Percentiles rank a stretch among this genome's conserved stretches.
These are phyloP conservation scores for Flaveria floridana DNA, from an alignment of 140 eudicot species.

Conservation along the genomic window DNA sequence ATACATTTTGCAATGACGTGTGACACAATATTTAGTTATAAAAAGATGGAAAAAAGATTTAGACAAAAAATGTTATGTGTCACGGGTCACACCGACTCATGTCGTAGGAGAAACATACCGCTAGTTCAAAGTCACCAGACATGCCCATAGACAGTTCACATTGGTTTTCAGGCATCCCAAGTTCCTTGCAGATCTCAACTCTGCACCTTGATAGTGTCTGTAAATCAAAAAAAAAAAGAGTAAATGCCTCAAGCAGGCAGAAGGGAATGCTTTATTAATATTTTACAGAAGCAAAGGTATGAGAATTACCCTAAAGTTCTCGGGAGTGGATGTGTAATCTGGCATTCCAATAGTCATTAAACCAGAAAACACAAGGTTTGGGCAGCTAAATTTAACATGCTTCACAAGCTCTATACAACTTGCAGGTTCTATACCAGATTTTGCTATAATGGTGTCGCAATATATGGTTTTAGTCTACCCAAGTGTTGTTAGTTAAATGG, in stretches of 20 bases:
- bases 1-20: neutral
- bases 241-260: constrained; percentile 8
- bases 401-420: constrained; percentile 78
- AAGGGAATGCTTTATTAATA: neutral
- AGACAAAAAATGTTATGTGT: neutral
- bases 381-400: constrained; percentile 64
- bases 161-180: constrained; percentile 65
- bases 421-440: constrained; percentile 85
- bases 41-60: neutral
- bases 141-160: constrained; percentile 98
- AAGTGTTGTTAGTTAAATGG: constrained; percentile 6
- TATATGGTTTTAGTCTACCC: neutral
- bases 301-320: constrained; percentile 69
- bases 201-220: constrained; percentile 72
- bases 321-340: constrained; percentile 91
- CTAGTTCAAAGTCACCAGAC: constrained; percentile 98
- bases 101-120: constrained; percentile 41
- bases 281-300: neutral
- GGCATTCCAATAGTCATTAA: constrained; percentile 98
- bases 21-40: neutral
- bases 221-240: constrained; percentile 19
- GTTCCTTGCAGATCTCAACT: constrained; percentile 70
- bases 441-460: constrained; percentile 52
- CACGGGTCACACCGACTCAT: no score
- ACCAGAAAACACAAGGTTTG: constrained; percentile 84